Evolutionary conservation across 805 yeast species (phyloP).

Genomic region (Brettanomyces sp.): DNA sequence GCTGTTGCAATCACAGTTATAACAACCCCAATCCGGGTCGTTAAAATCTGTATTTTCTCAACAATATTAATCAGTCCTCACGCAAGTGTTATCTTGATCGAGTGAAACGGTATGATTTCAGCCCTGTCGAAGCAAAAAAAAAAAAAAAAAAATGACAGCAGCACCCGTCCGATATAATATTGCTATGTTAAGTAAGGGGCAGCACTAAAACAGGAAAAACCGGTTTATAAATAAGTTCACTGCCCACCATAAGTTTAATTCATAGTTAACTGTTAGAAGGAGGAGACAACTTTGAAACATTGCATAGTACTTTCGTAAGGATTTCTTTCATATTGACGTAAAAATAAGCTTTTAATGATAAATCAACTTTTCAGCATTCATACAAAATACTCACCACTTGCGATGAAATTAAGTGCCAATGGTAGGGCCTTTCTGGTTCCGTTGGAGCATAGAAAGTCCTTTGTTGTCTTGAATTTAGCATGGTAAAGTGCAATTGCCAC

Average conservation of each 20-base stretch:
- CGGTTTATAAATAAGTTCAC: no score
- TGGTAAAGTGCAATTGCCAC: constrained; percentile 50
- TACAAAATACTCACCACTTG: constrained; percentile 60
- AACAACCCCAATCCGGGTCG: neutral
- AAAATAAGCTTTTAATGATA: neutral
- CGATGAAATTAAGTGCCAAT: constrained; percentile 78
- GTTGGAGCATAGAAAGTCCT: constrained; percentile 65
- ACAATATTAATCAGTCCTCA: constrained; percentile 49
- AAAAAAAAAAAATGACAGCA: constrained; percentile 2
- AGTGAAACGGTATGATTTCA: constrained; percentile 74
- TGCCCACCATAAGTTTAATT: no score
- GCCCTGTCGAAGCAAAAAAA: constrained; percentile 25
- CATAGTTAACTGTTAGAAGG: neutral
- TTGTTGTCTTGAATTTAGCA: constrained; percentile 26
- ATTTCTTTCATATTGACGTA: neutral
- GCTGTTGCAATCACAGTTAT: no score
- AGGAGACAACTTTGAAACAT: no score
- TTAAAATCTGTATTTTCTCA: constrained; percentile 13
- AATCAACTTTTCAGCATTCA: neutral
- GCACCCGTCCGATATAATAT: constrained; percentile 42
- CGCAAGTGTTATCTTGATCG: constrained; percentile 81
- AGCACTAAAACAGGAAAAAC: no score
- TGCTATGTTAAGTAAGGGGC: constrained; percentile 9
- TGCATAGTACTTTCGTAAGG: neutral
- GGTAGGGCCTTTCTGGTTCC: constrained; percentile 76